Evolutionary conservation across 768 basidiomycete genomes (phyloP).

Genomic region (Boletus rex-veris): DNA sequence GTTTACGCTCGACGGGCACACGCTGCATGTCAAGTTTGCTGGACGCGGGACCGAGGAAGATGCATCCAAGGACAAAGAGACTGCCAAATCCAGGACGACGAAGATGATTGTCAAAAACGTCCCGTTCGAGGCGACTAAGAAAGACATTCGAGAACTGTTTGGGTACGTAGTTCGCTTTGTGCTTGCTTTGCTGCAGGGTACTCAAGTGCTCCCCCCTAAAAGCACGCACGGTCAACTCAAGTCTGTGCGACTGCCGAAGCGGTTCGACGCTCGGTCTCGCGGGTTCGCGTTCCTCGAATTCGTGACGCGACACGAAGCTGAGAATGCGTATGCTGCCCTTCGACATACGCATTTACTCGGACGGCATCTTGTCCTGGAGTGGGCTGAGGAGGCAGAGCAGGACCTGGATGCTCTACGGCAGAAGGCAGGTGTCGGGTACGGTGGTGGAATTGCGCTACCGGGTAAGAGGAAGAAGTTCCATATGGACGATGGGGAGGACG

Average conservation of each 20-base stretch:
- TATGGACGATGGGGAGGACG: constrained; percentile 41
- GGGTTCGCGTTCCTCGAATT: constrained; percentile 99
- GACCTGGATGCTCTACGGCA: constrained; percentile 72
- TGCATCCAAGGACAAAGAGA: constrained; percentile 36
- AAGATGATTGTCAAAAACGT: constrained; percentile 99
- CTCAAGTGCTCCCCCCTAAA: background rate
- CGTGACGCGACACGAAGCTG: constrained; percentile 82
- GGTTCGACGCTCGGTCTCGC: constrained; percentile 82
- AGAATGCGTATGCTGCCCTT: constrained; percentile 81
- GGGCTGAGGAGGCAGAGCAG: constrained; percentile 82
- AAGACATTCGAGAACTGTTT: constrained; percentile 87
- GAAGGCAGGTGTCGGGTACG: constrained; percentile 78
- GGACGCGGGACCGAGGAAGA: constrained; percentile 72
- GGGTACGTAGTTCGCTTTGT: constrained; percentile 50
- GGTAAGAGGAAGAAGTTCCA: constrained; percentile 71
- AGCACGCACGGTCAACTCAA: constrained; percentile 92
- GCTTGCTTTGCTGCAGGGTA: background rate
- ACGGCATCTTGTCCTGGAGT: constrained; percentile 90
- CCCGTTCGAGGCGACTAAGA: constrained; percentile 93
- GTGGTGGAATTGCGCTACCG: constrained; percentile 65
- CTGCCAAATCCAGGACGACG: constrained; percentile 62
- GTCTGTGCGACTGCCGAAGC: constrained; percentile 89
- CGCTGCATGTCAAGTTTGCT: constrained; percentile 80
- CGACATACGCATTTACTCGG: constrained; percentile 95
- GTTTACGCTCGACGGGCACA: constrained; percentile 83